Evolutionary conservation across 2,329 filamentous ascomycete species (phyloP), one percentile per base, ranked within the genome.

Genomic region (Paramyrothecium roridum): DNA sequence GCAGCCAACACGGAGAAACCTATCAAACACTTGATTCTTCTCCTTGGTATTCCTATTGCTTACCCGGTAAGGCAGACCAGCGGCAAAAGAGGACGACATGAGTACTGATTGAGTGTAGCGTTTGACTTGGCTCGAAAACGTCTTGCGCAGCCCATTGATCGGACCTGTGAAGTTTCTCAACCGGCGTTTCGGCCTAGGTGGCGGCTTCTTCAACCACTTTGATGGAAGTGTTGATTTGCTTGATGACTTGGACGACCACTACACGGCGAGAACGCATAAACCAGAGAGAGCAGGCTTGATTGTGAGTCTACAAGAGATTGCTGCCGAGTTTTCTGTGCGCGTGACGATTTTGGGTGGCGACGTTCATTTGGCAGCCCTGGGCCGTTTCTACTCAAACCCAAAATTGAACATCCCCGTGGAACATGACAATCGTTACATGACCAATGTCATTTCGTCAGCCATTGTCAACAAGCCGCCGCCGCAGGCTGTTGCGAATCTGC

Each of bases 381-480:
- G 95, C 0, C 90, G 95, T 57, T 98, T 99, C 78, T 97, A 96
- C 77, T 93, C 91, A 17, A 95, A 95, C 65, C 90, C 91, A 8
- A 87, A 87, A 63, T 80, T 95, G 48, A 81, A 87, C 53, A 82
- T 96, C 34, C 82, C 90, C 1, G 88, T 87, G 54, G 89, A 93
- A 67, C 82, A 87, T 56, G 95, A 99, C 71, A 89, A 91, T 69
- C 85, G 95, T 54, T 98, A 98, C 72, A 98, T 99, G 86, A 89
- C 88, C 52, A 99, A 99, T 67, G 82, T 99, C 20, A 83, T 98
- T 53, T 96, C 92, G 7, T 97, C 93, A 1, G 93, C 93, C 33
- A 98, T 99, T 65, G 93, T 96, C 61, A 97, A 99, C 70, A 93
- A 93, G 64, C 95, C 95, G 2, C 91, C 93, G 16, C 91, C 93